phyloP scores from a whole-genome alignment of 2,329 filamentous ascomycete genomes.

The Epichloe bromicola region DNA sequence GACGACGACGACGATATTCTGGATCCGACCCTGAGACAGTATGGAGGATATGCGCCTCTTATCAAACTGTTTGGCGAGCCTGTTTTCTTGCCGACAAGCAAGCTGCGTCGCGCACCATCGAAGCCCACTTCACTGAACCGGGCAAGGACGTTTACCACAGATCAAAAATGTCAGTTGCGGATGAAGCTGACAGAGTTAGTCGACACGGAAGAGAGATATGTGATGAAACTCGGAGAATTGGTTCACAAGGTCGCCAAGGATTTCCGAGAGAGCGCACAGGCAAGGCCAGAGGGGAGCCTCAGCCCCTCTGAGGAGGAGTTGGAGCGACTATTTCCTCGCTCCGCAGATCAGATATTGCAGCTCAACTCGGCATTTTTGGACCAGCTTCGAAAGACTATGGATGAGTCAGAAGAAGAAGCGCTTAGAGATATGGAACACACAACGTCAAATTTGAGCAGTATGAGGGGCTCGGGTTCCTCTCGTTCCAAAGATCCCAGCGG shows the following conservation, averaged over 20 bases:
- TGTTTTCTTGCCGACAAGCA: conserved; percentile 76
- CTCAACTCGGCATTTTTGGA: conserved; percentile 72
- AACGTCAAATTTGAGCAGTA: conserved; percentile 28
- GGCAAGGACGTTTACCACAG: conserved; percentile 62
- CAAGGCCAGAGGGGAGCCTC: conserved; percentile 43
- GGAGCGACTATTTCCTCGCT: conserved; percentile 66
- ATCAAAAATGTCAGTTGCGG: conserved; percentile 72
- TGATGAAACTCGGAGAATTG: conserved; percentile 73
- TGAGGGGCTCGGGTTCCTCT: conserved; percentile 29
- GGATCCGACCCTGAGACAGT: conserved; percentile 53
- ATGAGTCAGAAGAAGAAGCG: conserved; percentile 72
- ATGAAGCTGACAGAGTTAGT: conserved; percentile 84
- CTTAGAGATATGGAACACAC: conserved; percentile 58
- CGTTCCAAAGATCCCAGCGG: conserved; percentile 61
- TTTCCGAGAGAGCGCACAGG: conserved; percentile 57
- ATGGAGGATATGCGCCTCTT: conserved; percentile 64
- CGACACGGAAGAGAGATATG: conserved; percentile 89
- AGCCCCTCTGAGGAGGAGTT: conserved; percentile 63
- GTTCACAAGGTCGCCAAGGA: conserved; percentile 71
- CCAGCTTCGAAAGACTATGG: conserved; percentile 61
- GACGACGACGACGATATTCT: conserved; percentile 54
- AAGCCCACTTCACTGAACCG: conserved; percentile 70
- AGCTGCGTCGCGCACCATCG: conserved; percentile 73
- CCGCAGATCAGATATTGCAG: conserved; percentile 66
- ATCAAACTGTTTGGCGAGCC: conserved; percentile 72